Evolutionary conservation across 495 filamentous ascomycete species (phyloP).

Genomic region (Aspergillus bertholletiae): DNA sequence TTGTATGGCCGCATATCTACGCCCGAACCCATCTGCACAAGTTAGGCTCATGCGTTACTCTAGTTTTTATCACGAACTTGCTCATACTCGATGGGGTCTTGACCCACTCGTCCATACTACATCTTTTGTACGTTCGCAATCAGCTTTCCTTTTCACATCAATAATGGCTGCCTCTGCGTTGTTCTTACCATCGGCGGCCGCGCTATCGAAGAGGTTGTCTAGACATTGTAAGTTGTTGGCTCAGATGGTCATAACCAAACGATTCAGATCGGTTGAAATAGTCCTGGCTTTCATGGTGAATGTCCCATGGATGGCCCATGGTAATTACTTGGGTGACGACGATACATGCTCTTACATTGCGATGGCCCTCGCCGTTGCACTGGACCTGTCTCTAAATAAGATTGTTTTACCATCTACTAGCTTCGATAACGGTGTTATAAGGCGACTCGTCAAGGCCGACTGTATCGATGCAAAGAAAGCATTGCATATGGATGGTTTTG

Average conservation of each 20-base stretch:
- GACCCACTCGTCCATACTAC: slow-evolving; percentile 62
- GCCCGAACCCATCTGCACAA: background rate
- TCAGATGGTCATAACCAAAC: slow-evolving; percentile 52
- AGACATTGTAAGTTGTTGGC: slow-evolving; percentile 63
- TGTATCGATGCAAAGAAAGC: slow-evolving; percentile 63
- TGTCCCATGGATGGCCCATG: slow-evolving; percentile 71
- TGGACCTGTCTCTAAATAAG: slow-evolving; percentile 69
- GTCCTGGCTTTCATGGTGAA: slow-evolving; percentile 75
- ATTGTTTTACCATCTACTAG: slow-evolving; percentile 54
- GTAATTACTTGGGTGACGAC: slow-evolving; percentile 63
- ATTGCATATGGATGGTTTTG: slow-evolving; percentile 63
- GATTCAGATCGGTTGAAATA: slow-evolving; percentile 67
- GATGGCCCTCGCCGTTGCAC: slow-evolving; percentile 62
- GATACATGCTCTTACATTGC: slow-evolving; percentile 69
- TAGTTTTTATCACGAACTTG: slow-evolving; percentile 66
- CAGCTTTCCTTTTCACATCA: slow-evolving; percentile 68
- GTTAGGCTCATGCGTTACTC: slow-evolving; percentile 1
- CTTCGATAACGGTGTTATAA: slow-evolving; percentile 44
- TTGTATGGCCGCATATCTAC: slow-evolving; percentile 44
- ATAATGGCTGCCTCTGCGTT: slow-evolving; percentile 62
- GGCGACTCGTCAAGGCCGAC: slow-evolving; percentile 54
- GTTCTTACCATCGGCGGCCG: slow-evolving; percentile 58
- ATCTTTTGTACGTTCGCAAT: slow-evolving; percentile 60
- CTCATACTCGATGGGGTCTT: slow-evolving; percentile 72
- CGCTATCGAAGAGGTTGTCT: slow-evolving; percentile 59